Percentiles rank a stretch among this genome's conserved stretches.
These are phyloP conservation scores for Populus deltoides DNA, from an alignment of 345 rosid species.

Conservation along the genomic window DNA sequence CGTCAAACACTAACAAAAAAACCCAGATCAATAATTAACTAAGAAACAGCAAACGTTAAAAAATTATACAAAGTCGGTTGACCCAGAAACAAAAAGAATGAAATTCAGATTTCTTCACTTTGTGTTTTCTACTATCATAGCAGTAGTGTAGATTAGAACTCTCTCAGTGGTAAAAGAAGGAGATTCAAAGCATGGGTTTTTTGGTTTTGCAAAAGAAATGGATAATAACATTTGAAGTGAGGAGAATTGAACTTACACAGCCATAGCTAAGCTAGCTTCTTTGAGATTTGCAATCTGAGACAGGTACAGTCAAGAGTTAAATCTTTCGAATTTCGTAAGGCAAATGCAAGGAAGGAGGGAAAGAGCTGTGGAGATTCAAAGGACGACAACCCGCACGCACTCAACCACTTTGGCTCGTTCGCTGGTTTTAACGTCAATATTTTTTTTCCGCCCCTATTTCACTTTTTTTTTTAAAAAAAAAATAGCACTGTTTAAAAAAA, in stretches of 20 bases:
- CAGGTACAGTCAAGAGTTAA: not conserved
- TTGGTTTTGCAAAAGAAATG: not conserved
- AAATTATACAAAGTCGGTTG: not conserved
- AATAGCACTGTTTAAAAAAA: no score
- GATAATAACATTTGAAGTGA: not conserved
- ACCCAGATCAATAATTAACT: not conserved
- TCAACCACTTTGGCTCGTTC: no score
- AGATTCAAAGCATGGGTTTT: not conserved
- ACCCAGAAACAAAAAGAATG: not conserved
- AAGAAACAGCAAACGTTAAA: not conserved
- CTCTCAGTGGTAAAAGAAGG: not conserved
- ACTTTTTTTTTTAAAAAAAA: no score
- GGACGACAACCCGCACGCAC: not conserved
- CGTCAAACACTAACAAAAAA: not conserved
- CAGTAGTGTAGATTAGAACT: no score
- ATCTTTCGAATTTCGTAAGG: not conserved
- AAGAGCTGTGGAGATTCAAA: not conserved
- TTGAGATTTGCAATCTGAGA: not conserved
- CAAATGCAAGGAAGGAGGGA: not conserved
- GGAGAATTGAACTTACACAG: slow-evolving; percentile 11
- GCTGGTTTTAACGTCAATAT: not conserved
- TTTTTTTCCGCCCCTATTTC: no score
- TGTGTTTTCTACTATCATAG: not conserved
- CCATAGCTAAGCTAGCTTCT: slow-evolving; percentile 9
- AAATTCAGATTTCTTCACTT: not conserved